Percentiles rank a stretch among this genome's conserved stretches.
phyloP scores from a whole-genome alignment of 2,329 filamentous ascomycete species.

The Neopestalotiopsis sp. region DNA sequence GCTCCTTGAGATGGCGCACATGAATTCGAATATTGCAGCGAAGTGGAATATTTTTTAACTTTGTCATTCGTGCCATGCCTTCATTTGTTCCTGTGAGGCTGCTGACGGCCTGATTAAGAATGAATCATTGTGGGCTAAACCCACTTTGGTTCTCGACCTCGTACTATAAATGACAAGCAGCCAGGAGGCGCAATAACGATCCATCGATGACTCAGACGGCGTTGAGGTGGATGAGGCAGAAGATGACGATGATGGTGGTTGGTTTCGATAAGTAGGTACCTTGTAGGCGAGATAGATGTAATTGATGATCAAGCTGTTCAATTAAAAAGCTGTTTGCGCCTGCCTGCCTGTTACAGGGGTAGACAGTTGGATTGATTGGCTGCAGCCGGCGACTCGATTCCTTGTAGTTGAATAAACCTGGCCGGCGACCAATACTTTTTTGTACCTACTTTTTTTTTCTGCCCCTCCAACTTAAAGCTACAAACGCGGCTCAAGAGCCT shows the following conservation, averaged over 20 bases:
- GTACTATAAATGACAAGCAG: too few species aligned
- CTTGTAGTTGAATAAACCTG: not conserved
- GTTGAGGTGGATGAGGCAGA: not conserved
- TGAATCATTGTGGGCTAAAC: not conserved
- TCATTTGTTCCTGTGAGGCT: not conserved
- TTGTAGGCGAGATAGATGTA: too few species aligned
- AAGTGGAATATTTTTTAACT: not conserved
- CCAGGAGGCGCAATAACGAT: not conserved
- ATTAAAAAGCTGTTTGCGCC: not conserved
- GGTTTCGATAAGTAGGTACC: too few species aligned
- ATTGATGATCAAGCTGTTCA: not conserved
- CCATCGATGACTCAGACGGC: not conserved
- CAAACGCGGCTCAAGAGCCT: slow-evolving; percentile 5
- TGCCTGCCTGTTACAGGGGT: not conserved
- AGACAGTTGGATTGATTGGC: not conserved
- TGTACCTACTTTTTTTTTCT: not conserved
- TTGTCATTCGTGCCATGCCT: not conserved
- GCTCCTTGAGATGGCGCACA: not conserved
- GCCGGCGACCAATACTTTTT: slow-evolving; percentile 1
- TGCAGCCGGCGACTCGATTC: not conserved
- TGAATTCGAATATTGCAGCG: not conserved
- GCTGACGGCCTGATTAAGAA: not conserved
- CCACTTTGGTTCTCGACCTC: not conserved
- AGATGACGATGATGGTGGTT: too few species aligned
- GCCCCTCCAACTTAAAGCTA: not conserved